A percentile compares a stretch with the other conserved stretches of the same genome.
These are phyloP conservation scores for Hypoxylon cercidicola DNA, from an alignment of 495 filamentous ascomycete genomes.

Conservation along the genomic window DNA sequence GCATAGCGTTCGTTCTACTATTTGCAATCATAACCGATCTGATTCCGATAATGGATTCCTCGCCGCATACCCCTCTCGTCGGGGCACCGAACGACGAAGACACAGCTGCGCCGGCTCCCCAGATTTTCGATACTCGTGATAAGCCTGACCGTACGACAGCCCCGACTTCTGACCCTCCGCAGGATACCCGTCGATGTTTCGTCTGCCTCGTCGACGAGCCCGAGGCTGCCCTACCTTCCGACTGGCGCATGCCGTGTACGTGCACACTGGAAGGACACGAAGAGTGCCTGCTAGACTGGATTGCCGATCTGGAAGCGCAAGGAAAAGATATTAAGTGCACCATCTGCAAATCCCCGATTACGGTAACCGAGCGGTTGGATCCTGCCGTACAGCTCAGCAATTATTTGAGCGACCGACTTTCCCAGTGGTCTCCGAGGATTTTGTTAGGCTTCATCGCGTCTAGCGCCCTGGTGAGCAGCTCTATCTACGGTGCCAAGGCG, in stretches of 20 bases:
- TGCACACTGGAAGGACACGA: constrained; percentile 93
- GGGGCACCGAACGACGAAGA: constrained; percentile 6
- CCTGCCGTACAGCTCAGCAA: constrained; percentile 69
- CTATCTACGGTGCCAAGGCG: constrained; percentile 52
- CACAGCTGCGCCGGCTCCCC: constrained; percentile 18
- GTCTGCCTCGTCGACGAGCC: constrained; percentile 90
- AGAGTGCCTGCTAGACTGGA: constrained; percentile 88
- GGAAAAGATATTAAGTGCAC: constrained; percentile 78
- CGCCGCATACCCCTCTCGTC: constrained; percentile 4
- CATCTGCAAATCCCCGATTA: constrained; percentile 85
- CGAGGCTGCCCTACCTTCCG: constrained; percentile 68
- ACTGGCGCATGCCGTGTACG: constrained; percentile 88
- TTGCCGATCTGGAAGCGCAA: constrained; percentile 78
- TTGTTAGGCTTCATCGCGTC: constrained; percentile 64
- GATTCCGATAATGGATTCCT: constrained; percentile 26
- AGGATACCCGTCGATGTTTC: constrained; percentile 78
- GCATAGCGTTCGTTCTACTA: not conserved
- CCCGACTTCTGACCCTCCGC: constrained; percentile 25
- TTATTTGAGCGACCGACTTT: constrained; percentile 63
- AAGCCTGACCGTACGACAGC: constrained; percentile 22
- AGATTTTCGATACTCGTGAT: constrained; percentile 28
- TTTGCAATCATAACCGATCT: not conserved
- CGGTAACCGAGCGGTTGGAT: constrained; percentile 76
- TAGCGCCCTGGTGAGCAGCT: constrained; percentile 59
- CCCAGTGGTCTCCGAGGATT: constrained; percentile 66